Percentiles rank a stretch among this genome's conserved stretches.
Evolutionary conservation across 768 basidiomycete species (phyloP).

Genomic region (Mycena amicta): DNA sequence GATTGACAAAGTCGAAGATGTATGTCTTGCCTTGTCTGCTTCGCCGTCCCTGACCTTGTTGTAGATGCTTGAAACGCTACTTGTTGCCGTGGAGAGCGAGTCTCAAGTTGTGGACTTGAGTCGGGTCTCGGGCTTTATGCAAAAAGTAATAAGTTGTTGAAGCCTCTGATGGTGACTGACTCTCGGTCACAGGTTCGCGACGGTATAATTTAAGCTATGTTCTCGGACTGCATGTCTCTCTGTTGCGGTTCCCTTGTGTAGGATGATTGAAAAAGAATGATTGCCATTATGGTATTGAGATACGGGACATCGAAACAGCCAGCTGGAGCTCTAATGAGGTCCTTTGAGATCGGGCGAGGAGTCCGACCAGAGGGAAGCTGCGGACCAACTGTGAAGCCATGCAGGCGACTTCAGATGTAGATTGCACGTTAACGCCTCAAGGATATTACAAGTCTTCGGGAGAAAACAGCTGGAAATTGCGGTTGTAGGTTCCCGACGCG

Average conservation of each 20-base stretch:
- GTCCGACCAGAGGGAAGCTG: too few relatives aligned
- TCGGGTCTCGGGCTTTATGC: constrained; percentile 89
- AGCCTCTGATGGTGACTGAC: not conserved
- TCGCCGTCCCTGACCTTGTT: constrained; percentile 15
- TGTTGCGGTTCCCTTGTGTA: not conserved
- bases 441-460: constrained; percentile 69
- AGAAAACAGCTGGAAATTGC: constrained; percentile 92
- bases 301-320: too few relatives aligned
- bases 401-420: too few relatives aligned
- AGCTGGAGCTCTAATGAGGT: too few relatives aligned
- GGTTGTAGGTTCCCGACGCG: constrained; percentile 89
- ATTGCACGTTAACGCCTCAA: too few relatives aligned
- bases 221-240: not conserved
- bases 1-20: constrained; percentile 87
- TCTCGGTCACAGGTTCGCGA: constrained; percentile 51
- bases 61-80: constrained; percentile 82
- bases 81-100: constrained; percentile 89
- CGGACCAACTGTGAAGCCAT: too few relatives aligned
- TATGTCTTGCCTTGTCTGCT: constrained; percentile 43
- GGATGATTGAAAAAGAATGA: too few relatives aligned
- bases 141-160: constrained; percentile 57
- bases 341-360: too few relatives aligned
- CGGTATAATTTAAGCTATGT: constrained; percentile 51
- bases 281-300: too few relatives aligned
- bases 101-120: constrained; percentile 79